These are phyloP conservation scores for Diaporthe nobilis DNA, from an alignment of 2,329 filamentous ascomycete genomes.

Conservation along the genomic window DNA sequence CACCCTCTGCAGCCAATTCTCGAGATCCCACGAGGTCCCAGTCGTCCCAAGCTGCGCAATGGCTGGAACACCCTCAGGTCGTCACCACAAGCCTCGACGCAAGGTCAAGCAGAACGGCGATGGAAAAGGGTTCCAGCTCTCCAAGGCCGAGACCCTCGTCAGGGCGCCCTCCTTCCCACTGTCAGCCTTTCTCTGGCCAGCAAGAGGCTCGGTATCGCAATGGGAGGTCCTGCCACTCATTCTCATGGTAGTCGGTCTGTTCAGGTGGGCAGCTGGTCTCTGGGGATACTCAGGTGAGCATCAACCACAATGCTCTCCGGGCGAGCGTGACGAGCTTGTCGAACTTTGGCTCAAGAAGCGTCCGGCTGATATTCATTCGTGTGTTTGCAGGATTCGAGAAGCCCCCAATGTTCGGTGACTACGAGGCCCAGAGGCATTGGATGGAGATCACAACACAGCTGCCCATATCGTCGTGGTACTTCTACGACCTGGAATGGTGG, in stretches of 20 bases:
- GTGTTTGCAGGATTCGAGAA: conserved; percentile 75
- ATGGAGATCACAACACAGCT: conserved; percentile 96
- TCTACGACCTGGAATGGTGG: conserved; percentile 97
- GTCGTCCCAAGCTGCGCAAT: conserved; percentile 51
- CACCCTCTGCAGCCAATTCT: background rate
- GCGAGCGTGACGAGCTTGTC: conserved; percentile 35
- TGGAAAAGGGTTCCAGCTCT: conserved; percentile 49
- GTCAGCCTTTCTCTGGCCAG: conserved; percentile 94
- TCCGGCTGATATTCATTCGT: conserved; percentile 37
- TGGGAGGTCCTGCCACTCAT: conserved; percentile 92
- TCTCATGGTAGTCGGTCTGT: conserved; percentile 90
- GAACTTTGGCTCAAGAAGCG: background rate
- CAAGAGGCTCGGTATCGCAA: conserved; percentile 86
- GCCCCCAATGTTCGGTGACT: conserved; percentile 95
- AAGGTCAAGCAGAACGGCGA: conserved; percentile 66
- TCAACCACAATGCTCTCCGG: background rate
- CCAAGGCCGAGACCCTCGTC: conserved; percentile 61
- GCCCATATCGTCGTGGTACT: conserved; percentile 96
- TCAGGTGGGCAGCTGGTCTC: conserved; percentile 91
- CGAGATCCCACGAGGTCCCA: background rate
- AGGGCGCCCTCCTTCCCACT: conserved; percentile 86
- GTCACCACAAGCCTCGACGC: conserved; percentile 72
- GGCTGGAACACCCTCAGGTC: conserved; percentile 61
- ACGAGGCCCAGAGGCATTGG: conserved; percentile 98
- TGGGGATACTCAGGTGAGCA: conserved; percentile 92